Evolutionary conservation across 257 asterid species (phyloP).

Genomic region (Lycium barbarum): DNA sequence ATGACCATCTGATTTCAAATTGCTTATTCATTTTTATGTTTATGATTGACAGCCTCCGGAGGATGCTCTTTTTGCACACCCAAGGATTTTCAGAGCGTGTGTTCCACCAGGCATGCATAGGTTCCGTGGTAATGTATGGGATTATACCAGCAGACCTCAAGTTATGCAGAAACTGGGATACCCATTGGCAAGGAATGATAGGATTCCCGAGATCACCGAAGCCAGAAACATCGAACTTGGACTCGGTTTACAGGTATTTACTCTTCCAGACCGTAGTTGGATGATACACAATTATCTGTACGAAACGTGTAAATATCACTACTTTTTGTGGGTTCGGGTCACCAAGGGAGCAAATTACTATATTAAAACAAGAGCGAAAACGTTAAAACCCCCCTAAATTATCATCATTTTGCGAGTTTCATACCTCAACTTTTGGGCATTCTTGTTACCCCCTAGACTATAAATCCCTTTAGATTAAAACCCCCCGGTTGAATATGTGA

Average conservation of each 20-base stretch:
- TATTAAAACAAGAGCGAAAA: background rate
- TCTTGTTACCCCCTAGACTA: too few relatives aligned
- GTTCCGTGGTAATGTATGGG: constrained; percentile 97
- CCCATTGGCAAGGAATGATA: constrained; percentile 70
- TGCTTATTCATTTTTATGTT: background rate
- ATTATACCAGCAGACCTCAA: constrained; percentile 80
- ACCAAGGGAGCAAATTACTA: background rate
- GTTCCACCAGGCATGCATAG: constrained; percentile 99
- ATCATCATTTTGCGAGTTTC: too few relatives aligned
- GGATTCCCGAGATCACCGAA: constrained; percentile 88
- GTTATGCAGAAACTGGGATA: constrained; percentile 85
- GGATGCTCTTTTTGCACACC: constrained; percentile 94
- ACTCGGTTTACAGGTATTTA: constrained; percentile 89
- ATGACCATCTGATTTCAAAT: constrained; percentile 7
- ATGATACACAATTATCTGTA: background rate
- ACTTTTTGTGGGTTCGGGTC: background rate
- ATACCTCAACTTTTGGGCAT: too few relatives aligned
- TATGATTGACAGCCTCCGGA: constrained; percentile 69
- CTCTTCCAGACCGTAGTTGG: background rate
- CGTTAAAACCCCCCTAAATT: too few relatives aligned
- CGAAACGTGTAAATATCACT: background rate
- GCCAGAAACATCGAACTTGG: constrained; percentile 98
- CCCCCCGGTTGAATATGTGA: too few relatives aligned
- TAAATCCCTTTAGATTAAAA: too few relatives aligned
- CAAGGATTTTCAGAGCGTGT: constrained; percentile 95